Evolutionary conservation across 164 flowering plant species (phyloP).

Genomic region (Sextonia rubra): DNA sequence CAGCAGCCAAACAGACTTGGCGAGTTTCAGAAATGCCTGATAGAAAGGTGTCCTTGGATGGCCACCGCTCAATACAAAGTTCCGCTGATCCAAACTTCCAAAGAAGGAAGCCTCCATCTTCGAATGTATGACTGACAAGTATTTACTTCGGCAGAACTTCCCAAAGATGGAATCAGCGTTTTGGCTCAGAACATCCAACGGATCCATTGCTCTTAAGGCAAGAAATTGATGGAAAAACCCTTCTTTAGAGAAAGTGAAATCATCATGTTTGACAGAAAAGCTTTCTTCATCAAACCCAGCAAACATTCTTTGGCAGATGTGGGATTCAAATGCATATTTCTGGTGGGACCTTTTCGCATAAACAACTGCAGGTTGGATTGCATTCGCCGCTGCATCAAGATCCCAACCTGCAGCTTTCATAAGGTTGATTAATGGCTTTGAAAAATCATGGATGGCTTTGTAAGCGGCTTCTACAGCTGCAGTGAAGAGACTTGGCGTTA

Average conservation of each 20-base stretch:
- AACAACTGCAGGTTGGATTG: slow-evolving; percentile 65
- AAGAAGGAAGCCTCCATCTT: slow-evolving; percentile 97
- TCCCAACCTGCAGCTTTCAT: slow-evolving; percentile 99
- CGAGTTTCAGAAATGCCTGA: slow-evolving; percentile 82
- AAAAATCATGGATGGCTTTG: slow-evolving; percentile 85
- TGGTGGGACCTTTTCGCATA: slow-evolving; percentile 94
- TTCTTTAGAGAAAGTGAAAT: slow-evolving; percentile 35
- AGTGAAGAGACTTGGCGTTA: slow-evolving; percentile 65
- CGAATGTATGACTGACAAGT: slow-evolving; percentile 66
- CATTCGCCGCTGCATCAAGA: slow-evolving; percentile 87
- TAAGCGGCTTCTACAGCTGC: slow-evolving; percentile 68
- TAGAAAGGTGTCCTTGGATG: slow-evolving; percentile 98
- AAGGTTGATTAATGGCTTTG: slow-evolving; percentile 93
- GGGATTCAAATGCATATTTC: slow-evolving; percentile 93
- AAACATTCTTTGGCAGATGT: slow-evolving; percentile 87
- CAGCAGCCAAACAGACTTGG: slow-evolving; percentile 85
- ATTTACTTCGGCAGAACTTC: slow-evolving; percentile 76
- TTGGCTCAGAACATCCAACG: slow-evolving; percentile 70
- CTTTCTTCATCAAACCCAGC: slow-evolving; percentile 73
- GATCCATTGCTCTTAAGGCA: slow-evolving; percentile 69
- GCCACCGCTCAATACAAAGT: slow-evolving; percentile 64
- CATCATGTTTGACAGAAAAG: slow-evolving; percentile 51
- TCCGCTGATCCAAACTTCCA: slow-evolving; percentile 85
- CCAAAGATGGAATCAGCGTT: slow-evolving; percentile 79
- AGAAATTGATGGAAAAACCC: slow-evolving; percentile 79